Evolutionary conservation across 768 basidiomycete species (phyloP).

Genomic region (Pisolithus albus): DNA sequence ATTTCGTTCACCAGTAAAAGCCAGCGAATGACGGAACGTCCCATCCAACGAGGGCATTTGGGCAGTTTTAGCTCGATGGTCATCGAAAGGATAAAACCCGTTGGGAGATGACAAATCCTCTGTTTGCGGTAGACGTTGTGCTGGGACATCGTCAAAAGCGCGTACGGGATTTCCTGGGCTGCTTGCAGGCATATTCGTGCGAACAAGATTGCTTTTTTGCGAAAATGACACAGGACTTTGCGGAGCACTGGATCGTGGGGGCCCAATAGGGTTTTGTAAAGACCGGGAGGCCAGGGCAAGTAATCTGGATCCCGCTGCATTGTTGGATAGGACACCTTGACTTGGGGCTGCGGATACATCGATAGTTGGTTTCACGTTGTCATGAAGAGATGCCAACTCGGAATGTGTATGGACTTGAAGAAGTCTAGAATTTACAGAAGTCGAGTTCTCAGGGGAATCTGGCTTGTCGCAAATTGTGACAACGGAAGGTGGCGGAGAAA

Average conservation of each 20-base stretch:
- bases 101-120: conserved; percentile 14
- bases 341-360: conserved; percentile 38
- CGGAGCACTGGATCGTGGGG: conserved; percentile 14
- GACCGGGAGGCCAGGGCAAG: conserved; percentile 32
- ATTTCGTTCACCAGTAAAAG: conserved; percentile 16
- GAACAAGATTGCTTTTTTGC: conserved; percentile 17
- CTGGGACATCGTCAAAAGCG: conserved; percentile 11
- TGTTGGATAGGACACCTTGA: conserved; percentile 30
- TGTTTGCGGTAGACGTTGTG: conserved; percentile 6
- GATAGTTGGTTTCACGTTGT: conserved; percentile 19
- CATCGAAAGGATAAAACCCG: conserved; percentile 56
- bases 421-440: conserved; percentile 29
- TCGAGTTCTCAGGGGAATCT: conserved; percentile 14
- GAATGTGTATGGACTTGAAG: conserved; percentile 28
- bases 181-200: conserved; percentile 7
- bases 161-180: conserved; percentile 7
- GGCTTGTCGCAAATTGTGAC: conserved; percentile 8
- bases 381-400: conserved; percentile 13
- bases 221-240: conserved; percentile 19
- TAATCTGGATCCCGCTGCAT: conserved; percentile 37
- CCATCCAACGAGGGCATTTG: conserved; percentile 14
- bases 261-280: conserved; percentile 12
- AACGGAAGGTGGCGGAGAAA: conserved; percentile 6
- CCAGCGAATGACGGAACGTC: conserved; percentile 13
- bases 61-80: conserved; percentile 19